Evolutionary conservation across 345 rosid genomes (phyloP).

Genomic region (Pistacia integerrima): DNA sequence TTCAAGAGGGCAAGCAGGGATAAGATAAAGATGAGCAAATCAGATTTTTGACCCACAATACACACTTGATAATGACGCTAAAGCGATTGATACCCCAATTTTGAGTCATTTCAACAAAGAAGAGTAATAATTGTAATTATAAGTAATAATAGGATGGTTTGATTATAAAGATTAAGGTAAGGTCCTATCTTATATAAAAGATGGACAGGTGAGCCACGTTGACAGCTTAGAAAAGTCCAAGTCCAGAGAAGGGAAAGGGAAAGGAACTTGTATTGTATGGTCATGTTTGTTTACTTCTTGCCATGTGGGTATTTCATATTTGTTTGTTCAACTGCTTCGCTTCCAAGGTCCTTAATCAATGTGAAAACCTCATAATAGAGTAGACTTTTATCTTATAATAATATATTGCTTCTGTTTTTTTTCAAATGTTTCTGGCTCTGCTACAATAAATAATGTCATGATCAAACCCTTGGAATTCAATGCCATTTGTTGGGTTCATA

Average conservation of each 20-base stretch:
- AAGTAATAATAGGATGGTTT: background rate
- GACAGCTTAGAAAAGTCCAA: slow-evolving; percentile 1
- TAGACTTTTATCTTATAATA: background rate
- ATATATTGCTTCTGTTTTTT: background rate
- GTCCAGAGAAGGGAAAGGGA: background rate
- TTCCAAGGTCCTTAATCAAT: background rate
- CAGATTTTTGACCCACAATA: no score
- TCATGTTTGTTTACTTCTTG: slow-evolving; percentile 1
- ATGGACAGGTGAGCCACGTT: slow-evolving; percentile 4
- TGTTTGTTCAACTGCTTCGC: background rate
- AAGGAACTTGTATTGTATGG: background rate
- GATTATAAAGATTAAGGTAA: no score
- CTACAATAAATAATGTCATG: background rate
- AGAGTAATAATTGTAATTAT: no score
- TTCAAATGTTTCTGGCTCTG: background rate
- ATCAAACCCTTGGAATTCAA: no score
- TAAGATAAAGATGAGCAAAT: no score
- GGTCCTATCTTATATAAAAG: no score
- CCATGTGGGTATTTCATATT: background rate
- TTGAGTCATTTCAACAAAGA: no score
- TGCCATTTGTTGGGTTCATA: no score
- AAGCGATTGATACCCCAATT: no score
- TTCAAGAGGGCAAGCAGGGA: no score
- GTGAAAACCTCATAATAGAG: background rate
- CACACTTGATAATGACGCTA: no score